Base-by-base conservation (phyloP, 257 asterid genomes). In the Fraxinus americana region DNA sequence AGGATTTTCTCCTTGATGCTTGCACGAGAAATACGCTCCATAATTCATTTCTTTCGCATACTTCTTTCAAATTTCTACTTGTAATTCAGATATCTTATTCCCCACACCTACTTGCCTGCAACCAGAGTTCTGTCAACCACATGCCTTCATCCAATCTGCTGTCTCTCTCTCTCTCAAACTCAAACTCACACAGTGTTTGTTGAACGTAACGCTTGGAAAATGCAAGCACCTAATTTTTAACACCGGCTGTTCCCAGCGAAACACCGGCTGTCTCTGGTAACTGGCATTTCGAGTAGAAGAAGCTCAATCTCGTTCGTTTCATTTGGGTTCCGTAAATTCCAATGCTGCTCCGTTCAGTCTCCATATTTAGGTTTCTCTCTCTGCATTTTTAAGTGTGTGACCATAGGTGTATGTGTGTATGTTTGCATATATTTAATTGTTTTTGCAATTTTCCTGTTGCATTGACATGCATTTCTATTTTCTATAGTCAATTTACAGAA, bases 291-390 rank as follows among this genome's bases (percentile, higher is more conserved):
- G 39, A 35, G 83, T 70, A 76, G 83, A 48, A 21, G 78, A 57
- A 75, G 70, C 78, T 77, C 74, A 61, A 78, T 76, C 76, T 77
- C 70, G 27, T 77, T 75, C 7, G 73, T 77, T 52, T 7, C 85
- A 25, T 75, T 79, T 75, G 84, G 89, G 78, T 36, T 9, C 50
- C 77, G 78, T 13, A 16, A 79, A 6, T 36, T 88, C 85, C 80
- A 79, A 52, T 91, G 92, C 82, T 32, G 81, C 74, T 84, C 90
- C 72, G 43, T 83, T 32, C 77, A 67, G 73, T 80, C 89, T 65
- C 73, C 77, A 14, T 74, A 88, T 77, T 77, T 79, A 80, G 92
- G 97, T 92, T n/a, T 67, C 73, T 50, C 32, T 72, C n/a, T 13
- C 41, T 80, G 29, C 0, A 21, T 25, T 25, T 72, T 39, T 68